Evolutionary conservation across 139 green algal species (phyloP).

Genomic region (Tetradesmus lagerheimii): DNA sequence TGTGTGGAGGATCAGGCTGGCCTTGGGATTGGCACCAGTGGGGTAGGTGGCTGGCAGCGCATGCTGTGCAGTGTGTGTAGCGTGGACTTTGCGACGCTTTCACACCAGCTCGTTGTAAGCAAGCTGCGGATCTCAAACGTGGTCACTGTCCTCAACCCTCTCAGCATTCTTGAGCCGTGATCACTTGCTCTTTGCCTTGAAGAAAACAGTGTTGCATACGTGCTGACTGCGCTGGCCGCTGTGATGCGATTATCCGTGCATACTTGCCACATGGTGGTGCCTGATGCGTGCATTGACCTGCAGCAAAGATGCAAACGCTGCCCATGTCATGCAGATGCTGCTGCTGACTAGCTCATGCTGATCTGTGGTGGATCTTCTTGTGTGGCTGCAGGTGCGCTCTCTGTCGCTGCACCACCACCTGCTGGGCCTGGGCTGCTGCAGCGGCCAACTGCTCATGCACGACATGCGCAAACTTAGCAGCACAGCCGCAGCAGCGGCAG

Average conservation of each 20-base stretch:
- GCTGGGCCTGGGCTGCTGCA: neutral
- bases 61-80: no score
- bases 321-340: no score
- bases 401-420: conserved; percentile 29
- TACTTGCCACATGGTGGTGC: neutral
- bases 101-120: no score
- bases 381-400: conserved; percentile 26
- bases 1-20: neutral
- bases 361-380: neutral
- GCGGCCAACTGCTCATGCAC: neutral
- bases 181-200: no score
- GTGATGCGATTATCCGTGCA: no score
- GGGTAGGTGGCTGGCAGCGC: neutral
- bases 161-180: no score
- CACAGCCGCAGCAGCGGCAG: neutral
- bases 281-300: neutral
- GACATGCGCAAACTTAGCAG: conserved; percentile 20
- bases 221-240: no score
- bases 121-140: no score
- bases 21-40: neutral
- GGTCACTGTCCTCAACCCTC: neutral
- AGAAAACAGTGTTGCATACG: no score
- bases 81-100: no score
- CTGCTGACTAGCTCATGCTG: no score
- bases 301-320: no score